Evolutionary conservation across 768 basidiomycete species (phyloP), one percentile per base, ranked within the genome.

Genomic region (Lenzites betulinus): DNA sequence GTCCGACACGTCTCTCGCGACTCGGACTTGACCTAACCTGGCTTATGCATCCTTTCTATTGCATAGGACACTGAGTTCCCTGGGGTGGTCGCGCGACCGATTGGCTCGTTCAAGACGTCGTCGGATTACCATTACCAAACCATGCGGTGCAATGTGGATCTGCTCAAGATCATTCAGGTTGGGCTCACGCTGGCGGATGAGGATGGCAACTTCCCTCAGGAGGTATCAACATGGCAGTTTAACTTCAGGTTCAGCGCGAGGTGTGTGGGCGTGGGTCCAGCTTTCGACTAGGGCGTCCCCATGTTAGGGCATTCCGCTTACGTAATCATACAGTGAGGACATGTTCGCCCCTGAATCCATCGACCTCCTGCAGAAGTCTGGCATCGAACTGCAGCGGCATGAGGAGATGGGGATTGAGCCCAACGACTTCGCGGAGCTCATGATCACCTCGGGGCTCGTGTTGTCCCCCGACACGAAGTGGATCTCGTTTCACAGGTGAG

Each of bases 81-180:
- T 35, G 97, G 97, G 9, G 95, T 98, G 43, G 97, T 99, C 56
- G 97, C 96, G 3, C 85, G 97, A 20, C 97, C 97, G 2, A 96
- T 99, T 69, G 97, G 97, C 6, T 81, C 87, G 35, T 98, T 98
- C 81, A 94, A 93, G 74, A 95, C 95, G 0, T 93, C 94, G 12
- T 94, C 94, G 22, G 97, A 99, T 76, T 98, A 98, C 71, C 96
- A 98, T 76, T 99, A 98, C 75, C 97, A 99, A 75, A 99, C 97
- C 2, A 96, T 99, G 91, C 89, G 97, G 62, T 97, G 95, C 78
- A 99, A 99, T 75, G 97, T 98, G 69, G 97, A 99, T 81, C 80
- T 98, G 50, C 83, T 99, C 66, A 94, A 93, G 78, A 92, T 98
- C 76, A 98, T 99, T 51, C 97, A 99, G 77, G 87, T 98, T 62